Conservation (phyloP, 495 filamentous ascomycete species). For the Daldinia loculata region DNA sequence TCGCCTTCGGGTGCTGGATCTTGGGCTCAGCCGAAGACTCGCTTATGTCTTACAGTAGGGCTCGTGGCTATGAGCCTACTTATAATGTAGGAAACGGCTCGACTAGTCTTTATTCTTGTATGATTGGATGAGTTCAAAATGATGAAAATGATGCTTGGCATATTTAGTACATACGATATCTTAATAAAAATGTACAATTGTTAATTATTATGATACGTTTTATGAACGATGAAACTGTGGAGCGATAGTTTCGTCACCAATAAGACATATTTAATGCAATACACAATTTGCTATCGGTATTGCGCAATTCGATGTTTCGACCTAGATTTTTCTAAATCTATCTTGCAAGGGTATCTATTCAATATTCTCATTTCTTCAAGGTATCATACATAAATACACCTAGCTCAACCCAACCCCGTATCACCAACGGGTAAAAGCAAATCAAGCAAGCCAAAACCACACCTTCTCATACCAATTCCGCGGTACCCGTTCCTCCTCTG, state of each 20-base stretch:
- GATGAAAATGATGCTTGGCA: not conserved
- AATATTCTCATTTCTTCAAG: not conserved
- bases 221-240: no score
- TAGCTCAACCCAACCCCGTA: not conserved
- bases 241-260: no score
- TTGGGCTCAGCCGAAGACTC: not conserved
- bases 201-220: no score
- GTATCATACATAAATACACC: not conserved
- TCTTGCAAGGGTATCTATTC: not conserved
- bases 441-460: constrained; percentile 60
- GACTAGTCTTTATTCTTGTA: no score
- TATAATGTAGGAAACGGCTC: not conserved
- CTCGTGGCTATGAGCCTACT: not conserved
- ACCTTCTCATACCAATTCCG: constrained; percentile 53
- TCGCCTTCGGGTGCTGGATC: constrained; percentile 5
- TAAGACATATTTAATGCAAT: not conserved
- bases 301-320: not conserved
- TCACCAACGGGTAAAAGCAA: not conserved
- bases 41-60: not conserved
- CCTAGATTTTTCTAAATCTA: not conserved
- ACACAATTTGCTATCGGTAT: not conserved
- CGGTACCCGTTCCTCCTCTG: constrained; percentile 50
- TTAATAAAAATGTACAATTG: no score
- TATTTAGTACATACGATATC: not conserved
- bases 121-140: not conserved